These are phyloP conservation scores for Diospyros lotus DNA, from an alignment of 148 eudicot genomes.

Conservation along the genomic window DNA sequence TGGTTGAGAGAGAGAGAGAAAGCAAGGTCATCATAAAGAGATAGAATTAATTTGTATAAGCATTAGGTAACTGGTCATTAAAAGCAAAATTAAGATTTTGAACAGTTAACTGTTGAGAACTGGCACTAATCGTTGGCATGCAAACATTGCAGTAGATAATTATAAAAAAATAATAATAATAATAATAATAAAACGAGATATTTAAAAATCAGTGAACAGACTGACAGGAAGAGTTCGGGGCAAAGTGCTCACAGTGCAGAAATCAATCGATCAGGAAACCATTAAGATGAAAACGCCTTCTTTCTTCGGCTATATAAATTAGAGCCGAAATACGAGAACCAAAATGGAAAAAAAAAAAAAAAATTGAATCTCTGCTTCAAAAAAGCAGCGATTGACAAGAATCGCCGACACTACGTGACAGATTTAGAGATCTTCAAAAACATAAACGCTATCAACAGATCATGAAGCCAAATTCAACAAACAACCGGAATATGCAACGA, in stretches of 20 bases:
- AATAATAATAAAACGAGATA: too few species aligned
- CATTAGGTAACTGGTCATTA: too few species aligned
- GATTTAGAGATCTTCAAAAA: background rate
- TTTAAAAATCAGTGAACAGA: too few species aligned
- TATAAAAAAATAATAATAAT: too few species aligned
- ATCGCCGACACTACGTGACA: background rate
- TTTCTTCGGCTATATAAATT: background rate
- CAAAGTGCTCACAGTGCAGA: background rate
- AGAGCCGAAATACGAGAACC: background rate
- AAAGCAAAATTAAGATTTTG: too few species aligned
- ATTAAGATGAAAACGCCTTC: background rate
- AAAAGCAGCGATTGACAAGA: background rate
- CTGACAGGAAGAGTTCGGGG: background rate
- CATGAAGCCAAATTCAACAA: background rate
- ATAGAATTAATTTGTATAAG: too few species aligned
- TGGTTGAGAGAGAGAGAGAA: too few species aligned
- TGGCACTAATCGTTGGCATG: too few species aligned
- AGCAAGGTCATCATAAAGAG: too few species aligned
- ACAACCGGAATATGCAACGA: background rate
- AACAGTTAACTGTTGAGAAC: too few species aligned
- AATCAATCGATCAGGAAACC: background rate
- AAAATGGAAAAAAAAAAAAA: background rate
- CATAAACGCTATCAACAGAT: background rate
- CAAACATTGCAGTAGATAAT: too few species aligned
- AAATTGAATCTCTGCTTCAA: background rate